Percentiles rank a stretch among this genome's conserved stretches.
phyloP scores from a whole-genome alignment of 257 asterid genomes.

The Anisodus acutangulus region DNA sequence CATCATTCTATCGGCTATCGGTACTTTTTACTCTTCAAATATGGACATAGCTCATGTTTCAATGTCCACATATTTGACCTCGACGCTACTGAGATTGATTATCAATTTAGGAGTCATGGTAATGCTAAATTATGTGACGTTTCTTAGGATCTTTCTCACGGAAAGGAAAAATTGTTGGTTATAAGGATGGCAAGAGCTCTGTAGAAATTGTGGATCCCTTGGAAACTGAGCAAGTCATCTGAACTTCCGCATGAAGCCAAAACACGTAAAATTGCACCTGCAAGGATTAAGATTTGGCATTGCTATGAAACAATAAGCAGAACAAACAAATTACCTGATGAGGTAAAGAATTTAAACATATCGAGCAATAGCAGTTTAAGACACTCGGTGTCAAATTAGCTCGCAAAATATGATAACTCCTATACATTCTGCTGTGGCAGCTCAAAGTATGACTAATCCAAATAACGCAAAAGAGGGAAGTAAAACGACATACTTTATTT shows the following conservation, averaged over 20 bases:
- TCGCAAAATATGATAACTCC: background rate
- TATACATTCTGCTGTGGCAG: background rate
- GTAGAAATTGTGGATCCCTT: slow-evolving; percentile 15
- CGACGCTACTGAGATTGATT: slow-evolving; percentile 13
- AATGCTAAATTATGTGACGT: background rate
- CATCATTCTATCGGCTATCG: background rate
- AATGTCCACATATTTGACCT: slow-evolving; percentile 1
- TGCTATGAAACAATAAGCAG: slow-evolving; percentile 29
- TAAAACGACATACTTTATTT: background rate
- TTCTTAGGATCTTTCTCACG: background rate
- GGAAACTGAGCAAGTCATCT: background rate
- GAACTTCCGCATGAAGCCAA: slow-evolving; percentile 12
- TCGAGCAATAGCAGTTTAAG: background rate
- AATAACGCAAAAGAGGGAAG: background rate
- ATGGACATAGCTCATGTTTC: slow-evolving; percentile 7
- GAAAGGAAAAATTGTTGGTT: slow-evolving; percentile 21
- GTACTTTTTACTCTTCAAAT: slow-evolving; percentile 28
- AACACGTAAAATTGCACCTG: background rate
- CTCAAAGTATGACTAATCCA: background rate
- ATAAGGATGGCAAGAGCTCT: background rate
- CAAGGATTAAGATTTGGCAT: background rate
- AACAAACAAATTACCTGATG: slow-evolving; percentile 9
- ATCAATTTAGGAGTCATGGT: background rate
- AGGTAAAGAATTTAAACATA: background rate
- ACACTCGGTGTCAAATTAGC: background rate